Evolutionary conservation across 2,329 filamentous ascomycete species (phyloP).

Genomic region (Arthroderma uncinatum): DNA sequence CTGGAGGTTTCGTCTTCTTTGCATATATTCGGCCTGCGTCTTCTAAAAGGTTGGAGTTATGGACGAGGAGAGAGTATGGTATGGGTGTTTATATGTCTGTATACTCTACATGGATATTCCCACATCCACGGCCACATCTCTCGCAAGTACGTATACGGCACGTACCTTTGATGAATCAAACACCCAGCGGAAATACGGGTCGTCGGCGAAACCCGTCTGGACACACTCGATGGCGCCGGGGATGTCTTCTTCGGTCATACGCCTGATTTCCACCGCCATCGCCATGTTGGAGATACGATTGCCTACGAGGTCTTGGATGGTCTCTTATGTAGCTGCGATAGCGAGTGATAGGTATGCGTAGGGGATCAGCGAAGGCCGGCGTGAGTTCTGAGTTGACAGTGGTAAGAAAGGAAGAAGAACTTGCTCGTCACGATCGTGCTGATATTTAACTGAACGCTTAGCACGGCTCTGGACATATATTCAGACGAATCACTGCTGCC

Average conservation of each 20-base stretch:
- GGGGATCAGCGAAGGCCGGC: neutral
- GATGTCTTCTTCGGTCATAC: slow-evolving; percentile 49
- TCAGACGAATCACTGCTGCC: neutral
- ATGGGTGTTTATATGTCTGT: neutral
- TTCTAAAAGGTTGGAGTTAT: neutral
- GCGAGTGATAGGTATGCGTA: no score
- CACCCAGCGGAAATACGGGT: slow-evolving; percentile 57
- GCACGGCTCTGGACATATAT: neutral
- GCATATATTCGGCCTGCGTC: neutral
- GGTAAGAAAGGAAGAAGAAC: neutral
- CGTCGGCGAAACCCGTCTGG: slow-evolving; percentile 54
- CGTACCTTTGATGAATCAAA: slow-evolving; percentile 49
- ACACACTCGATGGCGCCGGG: slow-evolving; percentile 54
- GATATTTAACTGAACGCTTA: neutral
- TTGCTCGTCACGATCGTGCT: neutral
- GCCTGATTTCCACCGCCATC: slow-evolving; percentile 47
- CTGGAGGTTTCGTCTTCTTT: neutral
- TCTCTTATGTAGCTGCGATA: no score
- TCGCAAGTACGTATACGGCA: slow-evolving; percentile 9
- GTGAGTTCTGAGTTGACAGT: neutral
- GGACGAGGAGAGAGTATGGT: neutral
- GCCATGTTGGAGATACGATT: slow-evolving; percentile 28
- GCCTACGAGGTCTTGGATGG: neutral
- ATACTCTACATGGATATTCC: neutral
- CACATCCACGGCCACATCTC: neutral